Conservation (phyloP, 2,329 filamentous ascomycete species). For the Daldinia eschscholtzii region DNA sequence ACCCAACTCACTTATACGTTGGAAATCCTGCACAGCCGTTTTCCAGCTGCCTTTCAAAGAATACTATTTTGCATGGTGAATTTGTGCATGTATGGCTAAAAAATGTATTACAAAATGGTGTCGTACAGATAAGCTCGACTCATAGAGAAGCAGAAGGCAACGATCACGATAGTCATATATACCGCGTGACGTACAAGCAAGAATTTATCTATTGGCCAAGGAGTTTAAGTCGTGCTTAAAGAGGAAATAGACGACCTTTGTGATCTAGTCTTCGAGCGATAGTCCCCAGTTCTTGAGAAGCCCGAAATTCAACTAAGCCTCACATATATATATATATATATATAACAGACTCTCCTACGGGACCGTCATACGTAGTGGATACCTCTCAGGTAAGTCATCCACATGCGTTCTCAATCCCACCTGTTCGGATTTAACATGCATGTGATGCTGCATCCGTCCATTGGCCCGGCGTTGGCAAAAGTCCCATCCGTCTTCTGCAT, state of each 20-base stretch:
- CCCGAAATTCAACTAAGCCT: too few relatives aligned
- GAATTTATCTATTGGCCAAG: background rate
- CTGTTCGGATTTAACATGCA: slow-evolving; percentile 3
- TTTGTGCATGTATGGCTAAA: background rate
- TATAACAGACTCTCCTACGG: background rate
- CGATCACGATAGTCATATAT: background rate
- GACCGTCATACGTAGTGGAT: background rate
- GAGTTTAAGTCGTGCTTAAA: background rate
- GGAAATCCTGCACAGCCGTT: background rate
- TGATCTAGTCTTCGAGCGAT: background rate
- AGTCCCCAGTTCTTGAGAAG: too few relatives aligned
- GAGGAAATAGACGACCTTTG: background rate
- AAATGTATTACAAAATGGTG: background rate
- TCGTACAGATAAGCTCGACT: background rate
- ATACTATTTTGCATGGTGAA: background rate
- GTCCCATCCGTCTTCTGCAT: slow-evolving; percentile 7
- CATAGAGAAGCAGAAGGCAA: too few relatives aligned
- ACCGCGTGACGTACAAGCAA: background rate
- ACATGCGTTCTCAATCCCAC: background rate
- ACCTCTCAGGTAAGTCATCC: background rate
- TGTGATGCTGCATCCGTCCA: background rate
- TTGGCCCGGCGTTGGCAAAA: background rate
- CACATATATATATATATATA: too few relatives aligned
- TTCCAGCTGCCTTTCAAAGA: background rate
- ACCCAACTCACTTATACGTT: background rate